Conservation (phyloP, 495 filamentous ascomycete genomes). For the Symbiotaphrina buchneri region DNA sequence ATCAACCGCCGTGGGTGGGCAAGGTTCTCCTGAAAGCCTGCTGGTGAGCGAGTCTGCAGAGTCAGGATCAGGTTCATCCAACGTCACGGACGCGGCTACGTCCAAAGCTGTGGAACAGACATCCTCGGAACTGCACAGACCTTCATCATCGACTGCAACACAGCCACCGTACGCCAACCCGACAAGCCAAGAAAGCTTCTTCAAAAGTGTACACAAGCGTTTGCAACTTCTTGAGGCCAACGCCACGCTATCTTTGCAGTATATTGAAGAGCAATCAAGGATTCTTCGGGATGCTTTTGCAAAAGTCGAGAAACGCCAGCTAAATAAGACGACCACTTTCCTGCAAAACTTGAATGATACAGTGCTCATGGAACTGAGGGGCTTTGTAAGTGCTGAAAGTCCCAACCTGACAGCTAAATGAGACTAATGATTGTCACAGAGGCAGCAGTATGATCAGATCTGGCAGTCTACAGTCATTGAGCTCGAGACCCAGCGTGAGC, state of each 20-base stretch:
- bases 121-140: conserved; percentile 19
- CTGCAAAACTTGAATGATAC: conserved; percentile 68
- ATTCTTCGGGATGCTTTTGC: conserved; percentile 79
- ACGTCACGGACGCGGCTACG: conserved; percentile 3
- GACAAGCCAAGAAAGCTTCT: conserved; percentile 89
- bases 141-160: conserved; percentile 18
- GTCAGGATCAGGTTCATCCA: neutral
- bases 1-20: no score
- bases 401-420: neutral
- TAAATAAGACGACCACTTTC: conserved; percentile 61
- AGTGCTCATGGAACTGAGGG: conserved; percentile 63
- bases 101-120: conserved; percentile 13
- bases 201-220: conserved; percentile 87
- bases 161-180: conserved; percentile 42
- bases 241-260: conserved; percentile 77
- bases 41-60: no score
- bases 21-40: no score
- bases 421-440: conserved; percentile 6
- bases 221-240: conserved; percentile 80
- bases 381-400: conserved; percentile 21
- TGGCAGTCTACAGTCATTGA: conserved; percentile 90
- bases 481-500: conserved; percentile 65
- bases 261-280: conserved; percentile 88
- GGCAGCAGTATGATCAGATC: conserved; percentile 80
- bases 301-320: conserved; percentile 74